Evolutionary conservation across 202 grass and related monocot species (phyloP).

Genomic region (Saccharum hybrid): DNA sequence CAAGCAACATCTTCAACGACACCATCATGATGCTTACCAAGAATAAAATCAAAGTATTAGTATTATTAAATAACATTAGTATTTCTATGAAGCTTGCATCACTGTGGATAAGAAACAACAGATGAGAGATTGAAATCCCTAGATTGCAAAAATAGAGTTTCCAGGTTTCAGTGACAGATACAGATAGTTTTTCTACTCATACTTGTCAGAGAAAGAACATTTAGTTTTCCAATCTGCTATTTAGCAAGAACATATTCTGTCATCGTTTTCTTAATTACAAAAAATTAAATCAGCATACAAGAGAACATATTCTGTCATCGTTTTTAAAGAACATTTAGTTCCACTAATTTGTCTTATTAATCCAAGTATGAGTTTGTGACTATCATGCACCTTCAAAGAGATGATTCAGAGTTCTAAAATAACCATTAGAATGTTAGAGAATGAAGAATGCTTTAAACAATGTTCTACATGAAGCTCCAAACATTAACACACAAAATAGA

Average conservation of each 20-base stretch:
- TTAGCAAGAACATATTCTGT: neutral
- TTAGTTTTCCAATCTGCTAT: slow-evolving; percentile 23
- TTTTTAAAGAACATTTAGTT: too few relatives aligned
- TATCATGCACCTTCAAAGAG: slow-evolving; percentile 3
- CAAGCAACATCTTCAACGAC: slow-evolving; percentile 99
- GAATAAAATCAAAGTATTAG: slow-evolving; percentile 30
- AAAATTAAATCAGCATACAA: neutral
- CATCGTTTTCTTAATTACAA: slow-evolving; percentile 4
- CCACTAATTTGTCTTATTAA: slow-evolving; percentile 15
- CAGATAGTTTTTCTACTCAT: neutral
- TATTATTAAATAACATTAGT: slow-evolving; percentile 12
- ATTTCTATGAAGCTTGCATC: slow-evolving; percentile 24
- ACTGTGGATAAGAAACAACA: slow-evolving; percentile 5
- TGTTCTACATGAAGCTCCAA: slow-evolving; percentile 10
- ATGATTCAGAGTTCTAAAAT: neutral
- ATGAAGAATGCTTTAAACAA: slow-evolving; percentile 27
- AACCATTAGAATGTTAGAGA: slow-evolving; percentile 20
- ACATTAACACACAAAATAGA: slow-evolving; percentile 33
- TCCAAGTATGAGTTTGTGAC: neutral
- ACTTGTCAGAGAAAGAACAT: neutral
- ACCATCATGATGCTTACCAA: slow-evolving; percentile 83
- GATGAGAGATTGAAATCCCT: neutral
- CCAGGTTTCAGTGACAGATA: slow-evolving; percentile 2
- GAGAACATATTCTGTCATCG: too few relatives aligned
- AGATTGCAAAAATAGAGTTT: slow-evolving; percentile 6